Conservation (phyloP, 2,329 filamentous ascomycete genomes). For the Fusarium chlamydosporum region DNA sequence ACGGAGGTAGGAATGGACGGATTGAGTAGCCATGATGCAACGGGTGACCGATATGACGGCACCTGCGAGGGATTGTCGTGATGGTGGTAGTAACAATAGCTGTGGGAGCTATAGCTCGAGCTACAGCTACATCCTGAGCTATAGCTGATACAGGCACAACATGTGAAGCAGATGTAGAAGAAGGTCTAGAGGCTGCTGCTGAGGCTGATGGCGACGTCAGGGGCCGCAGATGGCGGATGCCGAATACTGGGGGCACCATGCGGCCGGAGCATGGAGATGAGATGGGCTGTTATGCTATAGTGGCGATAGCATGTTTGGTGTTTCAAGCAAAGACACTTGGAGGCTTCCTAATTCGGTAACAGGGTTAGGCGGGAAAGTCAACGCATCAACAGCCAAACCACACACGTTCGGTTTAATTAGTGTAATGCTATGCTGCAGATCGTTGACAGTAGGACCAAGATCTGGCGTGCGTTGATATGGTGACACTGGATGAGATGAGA, state of each 20-base stretch:
- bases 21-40: slow-evolving; percentile 29
- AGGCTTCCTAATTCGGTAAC: slow-evolving; percentile 20
- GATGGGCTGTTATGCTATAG: slow-evolving; percentile 42
- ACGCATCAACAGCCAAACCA: slow-evolving; percentile 11
- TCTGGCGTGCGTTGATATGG: slow-evolving; percentile 24
- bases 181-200: slow-evolving; percentile 26
- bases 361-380: neutral
- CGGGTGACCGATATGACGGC: slow-evolving; percentile 15
- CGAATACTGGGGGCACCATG: slow-evolving; percentile 47
- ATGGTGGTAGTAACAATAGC: slow-evolving; percentile 7
- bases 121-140: slow-evolving; percentile 5
- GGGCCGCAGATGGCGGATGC: slow-evolving; percentile 50
- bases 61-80: neutral
- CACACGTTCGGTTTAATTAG: neutral
- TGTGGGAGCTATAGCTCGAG: slow-evolving; percentile 17
- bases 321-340: slow-evolving; percentile 16
- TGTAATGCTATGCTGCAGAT: slow-evolving; percentile 15
- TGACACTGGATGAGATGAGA: slow-evolving; percentile 19
- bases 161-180: slow-evolving; percentile 25
- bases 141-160: slow-evolving; percentile 20
- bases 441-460: slow-evolving; percentile 19
- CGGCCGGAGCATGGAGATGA: slow-evolving; percentile 48
- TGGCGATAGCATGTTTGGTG: slow-evolving; percentile 24
- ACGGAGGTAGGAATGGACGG: slow-evolving; percentile 42
- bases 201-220: slow-evolving; percentile 38